phyloP scores from a whole-genome alignment of 208 protist genomes.

The Trypanosoma rangeli region DNA sequence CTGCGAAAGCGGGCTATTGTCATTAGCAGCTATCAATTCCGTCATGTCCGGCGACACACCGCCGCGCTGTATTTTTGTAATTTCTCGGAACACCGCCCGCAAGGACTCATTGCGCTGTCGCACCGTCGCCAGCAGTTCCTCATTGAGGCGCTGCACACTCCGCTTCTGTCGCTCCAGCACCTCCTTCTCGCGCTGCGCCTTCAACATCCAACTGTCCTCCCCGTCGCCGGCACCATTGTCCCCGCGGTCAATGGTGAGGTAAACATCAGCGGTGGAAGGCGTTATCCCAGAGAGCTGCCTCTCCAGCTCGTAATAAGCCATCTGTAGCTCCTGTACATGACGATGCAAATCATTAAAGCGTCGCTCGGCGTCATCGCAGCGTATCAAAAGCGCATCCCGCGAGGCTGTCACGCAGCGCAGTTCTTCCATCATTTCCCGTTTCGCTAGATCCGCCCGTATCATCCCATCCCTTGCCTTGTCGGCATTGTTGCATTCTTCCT shows the following conservation, averaged over 20 bases:
- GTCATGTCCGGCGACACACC: conserved; percentile 6
- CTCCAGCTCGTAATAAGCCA: conserved; percentile 48
- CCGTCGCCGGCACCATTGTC: background rate
- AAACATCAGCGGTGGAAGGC: conserved; percentile 46
- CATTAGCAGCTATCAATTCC: background rate
- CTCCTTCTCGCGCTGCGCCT: conserved; percentile 51
- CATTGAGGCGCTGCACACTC: conserved; percentile 50
- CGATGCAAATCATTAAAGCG: conserved; percentile 36
- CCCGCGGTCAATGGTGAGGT: conserved; percentile 48
- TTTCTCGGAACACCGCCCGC: conserved; percentile 49
- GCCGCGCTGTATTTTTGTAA: conserved; percentile 20
- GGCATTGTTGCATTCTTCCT: conserved; percentile 56
- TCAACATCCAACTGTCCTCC: conserved; percentile 47
- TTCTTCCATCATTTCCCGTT: conserved; percentile 37
- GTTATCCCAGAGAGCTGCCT: conserved; percentile 39
- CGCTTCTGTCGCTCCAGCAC: conserved; percentile 52
- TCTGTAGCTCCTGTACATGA: conserved; percentile 48
- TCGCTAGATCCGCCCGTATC: conserved; percentile 35
- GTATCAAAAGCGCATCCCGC: conserved; percentile 25
- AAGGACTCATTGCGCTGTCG: conserved; percentile 51
- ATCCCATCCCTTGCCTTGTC: conserved; percentile 44
- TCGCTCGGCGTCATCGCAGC: conserved; percentile 17
- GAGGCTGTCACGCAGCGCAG: conserved; percentile 30
- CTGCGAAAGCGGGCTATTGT: background rate
- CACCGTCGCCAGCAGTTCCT: conserved; percentile 64